Base-by-base conservation (phyloP, 108 stramenopile species). In the Asterionellopsis glacialis region DNA sequence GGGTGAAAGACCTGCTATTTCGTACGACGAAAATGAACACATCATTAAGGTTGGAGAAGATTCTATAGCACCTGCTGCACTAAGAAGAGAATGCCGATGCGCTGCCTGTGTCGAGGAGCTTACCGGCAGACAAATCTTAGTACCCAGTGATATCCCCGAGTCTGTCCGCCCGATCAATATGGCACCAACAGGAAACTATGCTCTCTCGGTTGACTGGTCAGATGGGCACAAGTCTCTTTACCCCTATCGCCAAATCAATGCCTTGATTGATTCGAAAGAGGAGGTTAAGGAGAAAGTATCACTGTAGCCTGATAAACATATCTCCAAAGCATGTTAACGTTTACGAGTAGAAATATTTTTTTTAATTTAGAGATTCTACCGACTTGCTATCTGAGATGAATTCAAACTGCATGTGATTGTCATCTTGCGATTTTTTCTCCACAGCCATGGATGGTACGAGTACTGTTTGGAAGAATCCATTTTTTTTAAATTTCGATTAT, bases 41-140 rank as follows among this genome's bases (percentile, higher is more conserved):
- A 39, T 60, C 9, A 72, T 91, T 24, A 49, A 52, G 44, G 59
- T 83, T 28, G 63, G 72, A 13, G 70, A 61, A 33, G 50, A 57
- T 25, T 67, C 70, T 11, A 25, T 89, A 19, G 41, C 80, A 33
- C 80, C 94, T 6, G 81, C 83, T 50, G 69, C 73, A 10, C 60
- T 91, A 33, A 73, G 86, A 69, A 42, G 85, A 51, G 84, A 60
- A 23, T 95, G 94, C 66, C 78, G 90, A 22, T 95, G 94, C 69
- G 94, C 94, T 21, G 69, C 75, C 1, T 95, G 94, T 55, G 91
- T 95, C 43, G 94, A 95, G 63, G 94, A 95, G 68, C 43, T 91
- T 70, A 90, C 93, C n/a, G 93, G 93, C 14, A 86, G 76, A 59
- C 87, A 91, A 64, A 82, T 89, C 19, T 61, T 91, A 47, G 72